phyloP scores from a whole-genome alignment of 495 filamentous ascomycete genomes.

The Neurospora sublineolata region DNA sequence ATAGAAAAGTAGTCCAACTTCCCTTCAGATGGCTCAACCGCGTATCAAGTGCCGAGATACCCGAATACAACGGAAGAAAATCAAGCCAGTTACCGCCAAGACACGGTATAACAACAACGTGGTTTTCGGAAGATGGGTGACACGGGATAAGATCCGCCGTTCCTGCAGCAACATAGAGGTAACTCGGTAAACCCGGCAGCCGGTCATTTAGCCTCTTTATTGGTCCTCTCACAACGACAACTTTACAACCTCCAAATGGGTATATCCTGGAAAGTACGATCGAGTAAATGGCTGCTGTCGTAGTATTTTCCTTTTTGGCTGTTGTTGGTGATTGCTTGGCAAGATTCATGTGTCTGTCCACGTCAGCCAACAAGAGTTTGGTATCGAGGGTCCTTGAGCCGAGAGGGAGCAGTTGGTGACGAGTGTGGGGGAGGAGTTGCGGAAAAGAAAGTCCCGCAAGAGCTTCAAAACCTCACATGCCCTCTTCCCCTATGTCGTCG shows the following conservation, averaged over 20 bases:
- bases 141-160: slow-evolving; percentile 12
- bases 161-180: slow-evolving; percentile 14
- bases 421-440: neutral
- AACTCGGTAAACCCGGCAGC: slow-evolving; percentile 23
- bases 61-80: neutral
- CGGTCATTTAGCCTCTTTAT: slow-evolving; percentile 23
- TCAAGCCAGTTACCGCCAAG: slow-evolving; percentile 14
- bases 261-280: neutral
- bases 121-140: slow-evolving; percentile 2
- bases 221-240: neutral
- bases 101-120: slow-evolving; percentile 2
- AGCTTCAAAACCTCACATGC: neutral
- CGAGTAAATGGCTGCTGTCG: neutral
- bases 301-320: neutral
- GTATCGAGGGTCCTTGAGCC: neutral
- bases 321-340: neutral
- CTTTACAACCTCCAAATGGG: neutral
- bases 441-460: neutral
- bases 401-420: neutral
- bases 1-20: neutral
- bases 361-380: neutral
- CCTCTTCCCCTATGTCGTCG: neutral
- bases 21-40: neutral
- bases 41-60: neutral
- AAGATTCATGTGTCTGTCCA: neutral